Conservation (phyloP, 331 rosid genomes). For the Quercus lobata region DNA sequence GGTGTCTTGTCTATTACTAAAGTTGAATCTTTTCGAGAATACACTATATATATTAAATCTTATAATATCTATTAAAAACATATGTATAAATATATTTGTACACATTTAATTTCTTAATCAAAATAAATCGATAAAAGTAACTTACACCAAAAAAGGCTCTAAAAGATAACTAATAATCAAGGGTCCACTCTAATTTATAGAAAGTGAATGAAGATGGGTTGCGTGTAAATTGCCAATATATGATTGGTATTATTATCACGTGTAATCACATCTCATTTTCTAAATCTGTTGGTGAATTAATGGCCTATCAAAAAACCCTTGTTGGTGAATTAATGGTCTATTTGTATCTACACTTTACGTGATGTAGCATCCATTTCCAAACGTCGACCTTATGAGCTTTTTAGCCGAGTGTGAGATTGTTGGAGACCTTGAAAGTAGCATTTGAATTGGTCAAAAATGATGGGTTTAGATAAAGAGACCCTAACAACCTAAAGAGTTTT, state of each 20-base stretch:
- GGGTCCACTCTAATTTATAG: no score
- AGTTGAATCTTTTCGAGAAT: no score
- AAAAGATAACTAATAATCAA: no score
- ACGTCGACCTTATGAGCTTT: neutral
- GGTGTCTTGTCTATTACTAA: no score
- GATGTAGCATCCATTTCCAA: slow-evolving; percentile 21
- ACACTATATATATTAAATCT: no score
- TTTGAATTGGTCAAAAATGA: neutral
- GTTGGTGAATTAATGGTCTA: slow-evolving; percentile 6
- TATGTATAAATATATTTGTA: no score
- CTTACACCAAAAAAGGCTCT: no score
- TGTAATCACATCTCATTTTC: no score
- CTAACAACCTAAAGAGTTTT: neutral
- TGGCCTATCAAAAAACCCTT: neutral
- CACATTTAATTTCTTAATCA: no score
- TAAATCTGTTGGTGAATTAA: neutral
- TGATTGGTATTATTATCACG: neutral
- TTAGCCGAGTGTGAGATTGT: neutral
- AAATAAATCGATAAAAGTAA: no score
- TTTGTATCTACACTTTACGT: slow-evolving; percentile 10
- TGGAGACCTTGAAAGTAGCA: neutral
- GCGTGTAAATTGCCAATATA: slow-evolving; percentile 3
- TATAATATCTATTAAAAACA: no score
- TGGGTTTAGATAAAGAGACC: neutral
- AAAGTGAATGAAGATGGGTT: slow-evolving; percentile 9